Evolutionary conservation across 306 rosid genomes (phyloP), one percentile per base, ranked within the genome.

Genomic region (Prunus fruticosa): DNA sequence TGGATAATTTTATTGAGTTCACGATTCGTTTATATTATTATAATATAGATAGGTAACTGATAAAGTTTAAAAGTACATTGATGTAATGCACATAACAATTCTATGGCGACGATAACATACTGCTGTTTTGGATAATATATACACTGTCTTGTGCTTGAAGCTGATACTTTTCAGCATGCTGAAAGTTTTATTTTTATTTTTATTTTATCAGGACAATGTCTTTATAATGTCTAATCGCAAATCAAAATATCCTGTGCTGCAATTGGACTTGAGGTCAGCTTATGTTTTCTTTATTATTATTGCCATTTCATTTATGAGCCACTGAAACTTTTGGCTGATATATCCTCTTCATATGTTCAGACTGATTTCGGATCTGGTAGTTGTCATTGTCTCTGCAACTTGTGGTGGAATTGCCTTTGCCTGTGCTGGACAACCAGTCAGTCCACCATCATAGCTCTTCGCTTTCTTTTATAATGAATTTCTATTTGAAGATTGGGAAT

Each of bases 361-460:
- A 82, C 86, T 96, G 90, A 91, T 96, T 83, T 96, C 97, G 53
- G 98, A 96, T 81, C 87, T 96, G 27, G 99, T 96, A 50, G 93
- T 91, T 72, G 98, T 92, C 79, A 89, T 96, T 87, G 99, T 96
- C 51, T 96, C 99, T 79, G 99, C 99, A 47, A 89, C 99, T 22
- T 96, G 97, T 81, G 93, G 98, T 64, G 99, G 99, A 81, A 91
- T 96, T 87, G 99, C 97, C 76, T 92, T 96, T 80, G 98, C 98
- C 70, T 96, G 93, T 89, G 96, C 91, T 70, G 99, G 99, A 82
- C 99, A 96, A 82, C 97, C 99, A 87, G 97, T 96, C 66, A 76
- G 97, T 80, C 70, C 76, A 73, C 76, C 83, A 80, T 73, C 83
- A 53, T 76, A 62, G 25, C 58, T 52, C 11, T 45, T 47, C 52